Evolutionary conservation across 2,329 filamentous ascomycete genomes (phyloP).

Genomic region (Microcyclospora pomicola): DNA sequence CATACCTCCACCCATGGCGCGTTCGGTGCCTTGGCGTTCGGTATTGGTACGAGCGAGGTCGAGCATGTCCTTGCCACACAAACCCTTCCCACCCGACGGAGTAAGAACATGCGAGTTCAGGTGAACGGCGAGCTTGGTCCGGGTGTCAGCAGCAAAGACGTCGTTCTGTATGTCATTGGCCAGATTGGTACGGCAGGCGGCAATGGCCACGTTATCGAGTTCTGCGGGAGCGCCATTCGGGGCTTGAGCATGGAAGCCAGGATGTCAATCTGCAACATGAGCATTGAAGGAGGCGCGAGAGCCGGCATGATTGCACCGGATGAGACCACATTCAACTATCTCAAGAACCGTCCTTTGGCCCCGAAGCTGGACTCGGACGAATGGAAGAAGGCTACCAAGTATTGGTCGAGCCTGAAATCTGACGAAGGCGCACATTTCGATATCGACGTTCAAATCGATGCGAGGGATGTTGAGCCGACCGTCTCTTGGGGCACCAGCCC

Average conservation of each 20-base stretch:
- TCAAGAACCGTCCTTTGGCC: conserved; percentile 79
- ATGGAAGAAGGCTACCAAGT: conserved; percentile 77
- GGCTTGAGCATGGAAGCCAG: conserved; percentile 85
- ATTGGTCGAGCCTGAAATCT: conserved; percentile 77
- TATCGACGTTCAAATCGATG: conserved; percentile 75
- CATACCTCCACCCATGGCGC: conserved; percentile 97
- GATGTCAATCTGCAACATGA: conserved; percentile 99
- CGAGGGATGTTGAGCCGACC: conserved; percentile 84
- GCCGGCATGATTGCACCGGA: conserved; percentile 96
- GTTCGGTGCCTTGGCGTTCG: conserved; percentile 86
- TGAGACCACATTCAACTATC: conserved; percentile 85
- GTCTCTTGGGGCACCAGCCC: conserved; percentile 95
- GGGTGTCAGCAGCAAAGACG: conserved; percentile 91
- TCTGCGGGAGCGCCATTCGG: conserved; percentile 87
- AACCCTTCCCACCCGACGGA: conserved; percentile 83
- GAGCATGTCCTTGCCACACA: conserved; percentile 97
- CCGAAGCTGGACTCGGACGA: conserved; percentile 71
- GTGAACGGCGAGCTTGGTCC: conserved; percentile 81
- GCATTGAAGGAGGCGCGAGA: conserved; percentile 87
- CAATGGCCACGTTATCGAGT: conserved; percentile 90
- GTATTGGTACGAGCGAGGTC: conserved; percentile 95
- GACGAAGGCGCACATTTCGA: conserved; percentile 86
- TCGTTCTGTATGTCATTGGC: conserved; percentile 85
- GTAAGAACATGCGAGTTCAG: conserved; percentile 97
- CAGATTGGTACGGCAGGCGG: conserved; percentile 90